These are phyloP conservation scores for Digitaria exilis DNA, from an alignment of 202 grass and related monocot genomes.

Conservation along the genomic window DNA sequence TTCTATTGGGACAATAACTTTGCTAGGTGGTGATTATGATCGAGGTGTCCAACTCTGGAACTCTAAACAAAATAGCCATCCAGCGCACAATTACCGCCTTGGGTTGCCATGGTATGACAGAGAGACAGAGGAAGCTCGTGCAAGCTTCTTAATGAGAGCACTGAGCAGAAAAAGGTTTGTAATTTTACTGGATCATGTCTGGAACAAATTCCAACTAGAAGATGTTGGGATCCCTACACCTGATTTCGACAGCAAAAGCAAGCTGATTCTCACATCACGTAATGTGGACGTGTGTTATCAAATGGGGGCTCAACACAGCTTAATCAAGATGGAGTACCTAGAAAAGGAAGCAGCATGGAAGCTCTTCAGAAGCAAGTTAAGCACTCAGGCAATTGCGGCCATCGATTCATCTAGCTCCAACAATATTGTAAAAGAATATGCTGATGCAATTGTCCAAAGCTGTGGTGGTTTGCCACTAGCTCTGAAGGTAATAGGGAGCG, in stretches of 20 bases:
- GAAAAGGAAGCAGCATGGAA: constrained; percentile 37
- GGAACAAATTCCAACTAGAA: constrained; percentile 42
- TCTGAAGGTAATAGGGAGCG: constrained; percentile 50
- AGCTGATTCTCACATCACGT: constrained; percentile 63
- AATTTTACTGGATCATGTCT: constrained; percentile 60
- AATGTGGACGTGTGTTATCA: constrained; percentile 43
- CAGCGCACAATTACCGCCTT: constrained; percentile 54
- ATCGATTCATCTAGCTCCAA: constrained; percentile 5
- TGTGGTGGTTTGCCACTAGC: constrained; percentile 67
- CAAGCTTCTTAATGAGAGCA: constrained; percentile 42
- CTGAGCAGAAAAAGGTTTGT: constrained; percentile 56
- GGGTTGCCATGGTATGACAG: constrained; percentile 51
- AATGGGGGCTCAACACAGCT: constrained; percentile 51
- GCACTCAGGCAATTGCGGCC: constrained; percentile 10
- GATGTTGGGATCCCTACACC: constrained; percentile 61
- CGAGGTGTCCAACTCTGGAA: constrained; percentile 54
- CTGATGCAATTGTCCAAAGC: constrained; percentile 37
- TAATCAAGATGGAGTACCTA: constrained; percentile 56
- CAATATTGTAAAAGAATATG: constrained; percentile 21
- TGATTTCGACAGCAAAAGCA: constrained; percentile 39
- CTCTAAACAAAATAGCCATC: constrained; percentile 42
- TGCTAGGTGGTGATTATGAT: constrained; percentile 57
- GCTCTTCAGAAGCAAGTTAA: constrained; percentile 66
- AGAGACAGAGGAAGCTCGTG: constrained; percentile 35
- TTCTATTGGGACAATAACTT: background rate